Base-by-base conservation (phyloP, 192 early-diverging fungal genomes). In the Phlyctochytrium planicorne region DNA sequence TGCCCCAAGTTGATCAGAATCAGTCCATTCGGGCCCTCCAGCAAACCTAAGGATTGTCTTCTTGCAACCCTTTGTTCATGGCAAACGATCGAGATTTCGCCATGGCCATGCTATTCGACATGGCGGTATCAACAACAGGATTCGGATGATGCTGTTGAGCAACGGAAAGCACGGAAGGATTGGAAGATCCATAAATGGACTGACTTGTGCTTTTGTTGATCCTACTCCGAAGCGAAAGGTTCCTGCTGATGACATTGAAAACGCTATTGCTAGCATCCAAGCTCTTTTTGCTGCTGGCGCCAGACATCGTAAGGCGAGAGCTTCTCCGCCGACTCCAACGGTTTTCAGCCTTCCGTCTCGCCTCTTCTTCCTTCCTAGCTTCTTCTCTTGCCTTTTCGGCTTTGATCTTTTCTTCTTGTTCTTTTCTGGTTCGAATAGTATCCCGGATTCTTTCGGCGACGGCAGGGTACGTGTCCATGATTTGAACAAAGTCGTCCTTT, bases 391-490 rank as follows among this genome's bases (percentile, higher is more conserved):
- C 66, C 25, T 62, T 16, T 17, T 30, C n/a, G 33, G 67, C 66
- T 32, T 64, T 69, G 24, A 35, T 34, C 10, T 20, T 6, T 52
- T 61, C 66, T 65, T 75, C 74, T n/a, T 67, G 66, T 30, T 65
- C 31, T 35, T 75, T 75, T 4, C 74, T 55, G 3, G 34, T 12
- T 25, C 65, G 63, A 36, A 75, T 75, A 1, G 74, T 72, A 34
- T 60, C 57, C 2, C 70, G 70, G 25, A 75, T 71, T 6, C 70
- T 61, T 30, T 71, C 70, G 16, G 74, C 74, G 20, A 75, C 61
- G 10, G 12, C 30, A 10, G 71, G 71, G 52, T 75, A 66, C 34
- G 65, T 25, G 29, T 59, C 55, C 70, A 75, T 60, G 34, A 75
- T 65, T 10, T 47, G 24, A 27, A 57, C 64, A 34, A 75, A 75